These are phyloP conservation scores for Raphanus hybrid DNA, from an alignment of 441 rosid genomes.

Conservation along the genomic window DNA sequence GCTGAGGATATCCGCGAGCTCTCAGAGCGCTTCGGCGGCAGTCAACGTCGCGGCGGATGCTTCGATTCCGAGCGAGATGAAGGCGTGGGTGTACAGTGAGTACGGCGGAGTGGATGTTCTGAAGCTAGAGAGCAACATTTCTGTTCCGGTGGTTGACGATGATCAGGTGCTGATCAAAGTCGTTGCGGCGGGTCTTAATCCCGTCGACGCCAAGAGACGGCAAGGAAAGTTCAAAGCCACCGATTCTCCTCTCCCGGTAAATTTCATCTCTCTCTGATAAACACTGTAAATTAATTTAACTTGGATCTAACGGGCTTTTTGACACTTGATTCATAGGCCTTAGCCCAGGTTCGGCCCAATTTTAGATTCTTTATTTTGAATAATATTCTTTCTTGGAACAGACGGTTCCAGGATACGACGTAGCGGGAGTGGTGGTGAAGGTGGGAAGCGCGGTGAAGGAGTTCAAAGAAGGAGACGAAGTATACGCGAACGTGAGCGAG, in stretches of 20 bases:
- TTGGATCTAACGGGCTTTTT: neutral
- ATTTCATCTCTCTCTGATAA: neutral
- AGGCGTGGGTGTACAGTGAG: constrained; percentile 80
- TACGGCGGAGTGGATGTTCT: constrained; percentile 85
- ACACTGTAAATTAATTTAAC: neutral
- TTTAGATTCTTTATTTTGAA: neutral
- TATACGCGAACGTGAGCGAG: constrained; percentile 82
- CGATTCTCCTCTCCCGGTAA: constrained; percentile 88
- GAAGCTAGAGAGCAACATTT: constrained; percentile 68
- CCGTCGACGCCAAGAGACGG: constrained; percentile 82
- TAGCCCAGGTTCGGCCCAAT: neutral
- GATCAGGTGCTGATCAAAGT: constrained; percentile 91
- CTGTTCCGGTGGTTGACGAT: constrained; percentile 75
- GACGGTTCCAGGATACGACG: constrained; percentile 98
- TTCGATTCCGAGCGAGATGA: constrained; percentile 68
- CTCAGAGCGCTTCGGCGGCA: constrained; percentile 60
- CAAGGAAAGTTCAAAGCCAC: constrained; percentile 93
- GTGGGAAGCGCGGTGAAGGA: constrained; percentile 74
- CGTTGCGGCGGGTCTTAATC: constrained; percentile 85
- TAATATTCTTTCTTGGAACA: constrained; percentile 31
- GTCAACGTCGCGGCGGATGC: constrained; percentile 46
- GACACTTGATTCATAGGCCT: neutral
- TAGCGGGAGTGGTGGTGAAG: constrained; percentile 87
- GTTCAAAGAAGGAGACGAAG: constrained; percentile 84
- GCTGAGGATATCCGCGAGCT: constrained; percentile 56